A percentile compares a stretch with the other conserved stretches of the same genome.
Evolutionary conservation across 176 grass and related monocot species (phyloP).

Genomic region (Rhipidocladum racemiflorum): DNA sequence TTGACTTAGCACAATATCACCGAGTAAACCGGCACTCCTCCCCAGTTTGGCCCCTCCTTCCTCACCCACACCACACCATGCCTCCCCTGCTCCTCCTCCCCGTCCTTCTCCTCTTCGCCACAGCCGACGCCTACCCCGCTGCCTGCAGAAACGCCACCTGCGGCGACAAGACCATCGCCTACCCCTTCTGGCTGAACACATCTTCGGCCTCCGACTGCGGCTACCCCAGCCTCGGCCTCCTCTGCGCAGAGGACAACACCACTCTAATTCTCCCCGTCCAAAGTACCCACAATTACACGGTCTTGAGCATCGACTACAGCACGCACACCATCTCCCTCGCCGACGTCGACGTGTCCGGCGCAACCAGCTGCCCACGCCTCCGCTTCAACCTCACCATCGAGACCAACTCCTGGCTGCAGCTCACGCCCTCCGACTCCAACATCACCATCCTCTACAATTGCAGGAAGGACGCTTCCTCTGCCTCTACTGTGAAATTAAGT

Average conservation of each 20-base stretch:
- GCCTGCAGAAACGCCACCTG: constrained; percentile 33
- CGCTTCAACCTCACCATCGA: constrained; percentile 43
- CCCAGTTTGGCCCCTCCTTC: neutral
- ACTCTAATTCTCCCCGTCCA: constrained; percentile 31
- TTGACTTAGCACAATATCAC: constrained; percentile 17
- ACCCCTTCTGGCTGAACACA: constrained; percentile 52
- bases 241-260: constrained; percentile 30
- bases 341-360: constrained; percentile 13
- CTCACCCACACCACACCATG: neutral
- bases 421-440: constrained; percentile 3
- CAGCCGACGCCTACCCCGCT: neutral
- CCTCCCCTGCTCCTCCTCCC: constrained; percentile 6
- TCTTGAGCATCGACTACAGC: constrained; percentile 17
- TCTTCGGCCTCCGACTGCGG: neutral
- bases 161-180: constrained; percentile 26
- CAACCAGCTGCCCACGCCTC: constrained; percentile 21
- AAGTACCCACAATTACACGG: constrained; percentile 33
- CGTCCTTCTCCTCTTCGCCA: neutral
- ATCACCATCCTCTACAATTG: constrained; percentile 53
- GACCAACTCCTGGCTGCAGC: neutral
- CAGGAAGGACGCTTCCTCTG: neutral
- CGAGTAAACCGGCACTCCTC: neutral
- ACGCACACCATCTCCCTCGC: constrained; percentile 18
- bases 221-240: constrained; percentile 44
- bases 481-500: neutral